Percentiles rank a stretch among this genome's conserved stretches.
Evolutionary conservation across 2,329 filamentous ascomycete species (phyloP).

Genomic region (Aspergillus clavatus): DNA sequence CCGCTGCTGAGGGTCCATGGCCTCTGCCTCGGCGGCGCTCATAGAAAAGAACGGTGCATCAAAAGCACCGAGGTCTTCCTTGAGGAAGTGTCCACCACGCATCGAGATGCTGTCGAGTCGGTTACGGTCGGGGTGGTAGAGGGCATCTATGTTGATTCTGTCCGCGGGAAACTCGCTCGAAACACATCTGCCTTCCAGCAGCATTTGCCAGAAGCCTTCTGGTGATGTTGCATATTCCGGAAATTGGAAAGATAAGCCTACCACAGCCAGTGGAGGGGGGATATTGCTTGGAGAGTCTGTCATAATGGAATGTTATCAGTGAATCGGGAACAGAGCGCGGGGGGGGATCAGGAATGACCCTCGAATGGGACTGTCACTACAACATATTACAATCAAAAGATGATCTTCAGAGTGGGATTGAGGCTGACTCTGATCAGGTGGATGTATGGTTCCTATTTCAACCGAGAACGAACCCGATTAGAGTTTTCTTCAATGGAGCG

Average conservation of each 20-base stretch:
- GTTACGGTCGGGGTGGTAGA: constrained; percentile 17
- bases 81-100: constrained; percentile 17
- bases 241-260: constrained; percentile 19
- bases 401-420: too few species aligned
- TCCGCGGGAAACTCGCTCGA: constrained; percentile 19
- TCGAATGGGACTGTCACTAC: too few species aligned
- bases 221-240: constrained; percentile 17
- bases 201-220: constrained; percentile 19
- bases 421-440: too few species aligned
- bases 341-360: too few species aligned
- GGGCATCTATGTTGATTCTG: constrained; percentile 22
- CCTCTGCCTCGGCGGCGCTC: constrained; percentile 18
- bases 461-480: too few species aligned
- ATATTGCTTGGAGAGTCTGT: background rate
- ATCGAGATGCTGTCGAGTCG: constrained; percentile 10
- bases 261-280: constrained; percentile 16
- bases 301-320: background rate
- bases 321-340: background rate
- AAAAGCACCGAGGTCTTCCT: constrained; percentile 24
- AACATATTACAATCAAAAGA: too few species aligned
- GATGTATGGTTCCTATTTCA: too few species aligned
- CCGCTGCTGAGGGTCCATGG: constrained; percentile 32
- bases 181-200: constrained; percentile 15
- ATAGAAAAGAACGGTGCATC: constrained; percentile 33
- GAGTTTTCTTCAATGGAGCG: too few species aligned